Evolutionary conservation across 768 basidiomycete species (phyloP).

Genomic region (Epithele typhae): DNA sequence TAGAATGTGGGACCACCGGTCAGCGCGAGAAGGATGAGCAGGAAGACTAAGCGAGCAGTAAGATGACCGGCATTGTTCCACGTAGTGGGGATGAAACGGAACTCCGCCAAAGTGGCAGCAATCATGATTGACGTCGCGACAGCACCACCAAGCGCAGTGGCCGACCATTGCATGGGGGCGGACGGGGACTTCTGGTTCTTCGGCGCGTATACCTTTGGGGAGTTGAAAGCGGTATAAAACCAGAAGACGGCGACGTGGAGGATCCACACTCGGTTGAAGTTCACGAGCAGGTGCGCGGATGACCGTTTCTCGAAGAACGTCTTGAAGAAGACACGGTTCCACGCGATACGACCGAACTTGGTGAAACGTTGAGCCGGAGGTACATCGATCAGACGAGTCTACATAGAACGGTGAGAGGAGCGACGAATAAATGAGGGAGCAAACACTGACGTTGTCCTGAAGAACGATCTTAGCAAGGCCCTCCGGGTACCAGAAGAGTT

Average conservation of each 20-base stretch:
- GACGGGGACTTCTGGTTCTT: constrained; percentile 62
- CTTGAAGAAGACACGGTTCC: constrained; percentile 97
- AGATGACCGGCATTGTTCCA: constrained; percentile 99
- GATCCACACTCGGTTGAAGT: constrained; percentile 99
- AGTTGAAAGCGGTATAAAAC: constrained; percentile 98
- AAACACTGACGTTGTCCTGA: constrained; percentile 68
- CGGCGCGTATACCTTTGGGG: constrained; percentile 86
- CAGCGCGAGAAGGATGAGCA: constrained; percentile 86
- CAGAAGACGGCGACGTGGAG: constrained; percentile 90
- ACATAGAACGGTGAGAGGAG: constrained; percentile 3
- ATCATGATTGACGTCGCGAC: constrained; percentile 95
- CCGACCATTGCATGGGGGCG: constrained; percentile 91
- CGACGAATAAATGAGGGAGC: background rate
- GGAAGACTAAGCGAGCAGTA: constrained; percentile 88
- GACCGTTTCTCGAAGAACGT: constrained; percentile 98
- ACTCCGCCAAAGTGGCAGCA: constrained; percentile 88
- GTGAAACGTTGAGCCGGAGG: constrained; percentile 91
- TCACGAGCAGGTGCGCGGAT: constrained; percentile 88
- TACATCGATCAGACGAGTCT: constrained; percentile 90
- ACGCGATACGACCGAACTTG: constrained; percentile 88
- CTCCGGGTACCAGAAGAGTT: constrained; percentile 99
- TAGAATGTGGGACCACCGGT: constrained; percentile 94
- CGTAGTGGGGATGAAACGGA: constrained; percentile 94
- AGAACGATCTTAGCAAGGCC: constrained; percentile 92
- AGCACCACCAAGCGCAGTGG: constrained; percentile 91